These are phyloP conservation scores for Pochonia chlamydosporia DNA, from an alignment of 2,329 filamentous ascomycete genomes.

Conservation along the genomic window DNA sequence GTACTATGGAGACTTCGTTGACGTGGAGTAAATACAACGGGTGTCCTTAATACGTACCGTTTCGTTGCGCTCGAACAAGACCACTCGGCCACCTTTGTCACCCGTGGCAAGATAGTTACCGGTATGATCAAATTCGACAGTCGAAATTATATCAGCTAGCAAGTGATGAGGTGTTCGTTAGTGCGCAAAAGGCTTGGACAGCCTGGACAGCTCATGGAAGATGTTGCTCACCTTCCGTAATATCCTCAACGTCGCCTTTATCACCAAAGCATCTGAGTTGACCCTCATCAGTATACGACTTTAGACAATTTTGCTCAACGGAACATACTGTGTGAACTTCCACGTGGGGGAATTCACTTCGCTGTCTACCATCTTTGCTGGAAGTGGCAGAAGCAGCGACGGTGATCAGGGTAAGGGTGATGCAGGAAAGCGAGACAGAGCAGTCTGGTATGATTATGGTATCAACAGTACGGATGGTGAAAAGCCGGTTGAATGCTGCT, in stretches of 20 bases:
- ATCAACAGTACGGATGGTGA: not conserved
- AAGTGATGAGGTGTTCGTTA: slow-evolving; percentile 15
- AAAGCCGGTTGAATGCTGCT: not conserved
- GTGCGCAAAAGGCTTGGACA: slow-evolving; percentile 9
- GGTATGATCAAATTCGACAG: slow-evolving; percentile 85
- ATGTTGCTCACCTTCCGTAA: slow-evolving; percentile 73
- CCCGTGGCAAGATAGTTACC: slow-evolving; percentile 87
- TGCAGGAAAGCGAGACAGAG: not conserved
- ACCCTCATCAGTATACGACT: slow-evolving; percentile 18
- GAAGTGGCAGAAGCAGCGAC: slow-evolving; percentile 22
- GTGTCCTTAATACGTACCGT: slow-evolving; percentile 72
- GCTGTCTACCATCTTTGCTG: slow-evolving; percentile 85
- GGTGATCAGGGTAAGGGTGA: slow-evolving; percentile 10
- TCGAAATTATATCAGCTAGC: slow-evolving; percentile 83
- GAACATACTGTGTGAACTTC: slow-evolving; percentile 97
- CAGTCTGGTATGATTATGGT: not conserved
- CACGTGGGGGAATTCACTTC: slow-evolving; percentile 92
- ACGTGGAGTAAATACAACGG: no score
- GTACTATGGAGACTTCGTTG: no score
- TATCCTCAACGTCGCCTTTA: slow-evolving; percentile 98
- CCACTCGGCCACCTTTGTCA: slow-evolving; percentile 80
- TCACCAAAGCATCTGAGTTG: slow-evolving; percentile 87
- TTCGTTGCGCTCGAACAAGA: slow-evolving; percentile 89
- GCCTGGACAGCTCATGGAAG: not conserved
- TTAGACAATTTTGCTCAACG: slow-evolving; percentile 5